Base-by-base conservation (phyloP, 2,329 filamentous ascomycete genomes). In the Trichoderma sp. region DNA sequence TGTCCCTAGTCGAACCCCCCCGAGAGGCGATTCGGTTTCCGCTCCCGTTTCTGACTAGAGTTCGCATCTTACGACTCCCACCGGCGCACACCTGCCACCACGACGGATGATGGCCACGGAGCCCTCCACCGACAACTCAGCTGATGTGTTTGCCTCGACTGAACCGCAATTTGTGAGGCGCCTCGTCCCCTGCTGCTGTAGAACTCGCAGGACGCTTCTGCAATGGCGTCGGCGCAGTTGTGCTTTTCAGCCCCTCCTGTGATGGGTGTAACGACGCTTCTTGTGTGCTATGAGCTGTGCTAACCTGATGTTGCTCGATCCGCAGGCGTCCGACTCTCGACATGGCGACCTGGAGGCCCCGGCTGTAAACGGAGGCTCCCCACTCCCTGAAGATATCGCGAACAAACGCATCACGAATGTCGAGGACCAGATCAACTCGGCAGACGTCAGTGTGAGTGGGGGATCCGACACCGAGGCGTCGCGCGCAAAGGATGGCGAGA, bases 381-480 rank as follows among this genome's bases (percentile, higher is more conserved):
- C 79, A 69, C 76, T 76, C 73, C 71, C 68, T 65, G 80, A 86
- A 71, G 84, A 85, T 67, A 77, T 82, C 69, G 83, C 82, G 71
- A 84, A 85, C 72, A 87, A 84, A 76, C 82, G 82, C 73, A 83
- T 85, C 73, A 78, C 80, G 73, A 81, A 79, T 67, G 80, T 86
- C 67, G 87, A 89, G 72, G 81, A 88, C 72, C 80, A 83, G 69
- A 78, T 83, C 68, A 83, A 84, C 74, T 89, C 88, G 66, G 82
- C 85, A 69, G 86, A 89, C 71, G 87, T 86, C 68, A 91, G 90
- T 74, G 81, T 86, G 68, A 92, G 88, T 75, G 90, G 88, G 70
- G 88, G 88, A 71, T 93, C 91, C 64, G 91, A 93, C 77, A 92
- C 87, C 47, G 91, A 93, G 74, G 85, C 87, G 70, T 88, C 88